These are phyloP conservation scores for Albatrellus ellisii DNA, from an alignment of 768 basidiomycete genomes.

Conservation along the genomic window DNA sequence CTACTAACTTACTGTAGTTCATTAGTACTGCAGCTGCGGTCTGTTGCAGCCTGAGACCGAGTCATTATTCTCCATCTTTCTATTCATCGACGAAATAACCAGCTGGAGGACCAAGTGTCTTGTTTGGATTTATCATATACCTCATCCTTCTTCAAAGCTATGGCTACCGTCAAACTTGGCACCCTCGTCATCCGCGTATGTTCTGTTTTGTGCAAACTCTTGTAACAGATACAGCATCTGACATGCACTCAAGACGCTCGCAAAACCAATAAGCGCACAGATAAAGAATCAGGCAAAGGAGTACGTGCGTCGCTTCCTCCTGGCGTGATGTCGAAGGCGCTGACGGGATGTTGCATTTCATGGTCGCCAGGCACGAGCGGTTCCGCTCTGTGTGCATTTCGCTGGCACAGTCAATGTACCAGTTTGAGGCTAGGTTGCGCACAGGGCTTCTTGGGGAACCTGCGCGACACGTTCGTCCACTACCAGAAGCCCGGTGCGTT, in stretches of 20 bases:
- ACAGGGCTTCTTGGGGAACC: conserved; percentile 71
- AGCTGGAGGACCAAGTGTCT: too few species aligned
- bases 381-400: conserved; percentile 61
- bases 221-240: background rate
- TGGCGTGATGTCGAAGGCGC: background rate
- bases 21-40: too few species aligned
- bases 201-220: conserved; percentile 7
- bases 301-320: conserved; percentile 26
- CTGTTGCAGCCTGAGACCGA: too few species aligned
- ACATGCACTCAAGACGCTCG: conserved; percentile 44
- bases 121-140: too few species aligned
- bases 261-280: conserved; percentile 64
- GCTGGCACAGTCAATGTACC: conserved; percentile 69
- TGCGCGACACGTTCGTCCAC: conserved; percentile 54
- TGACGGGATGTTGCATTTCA: background rate
- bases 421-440: conserved; percentile 55
- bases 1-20: too few species aligned
- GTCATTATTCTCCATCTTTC: too few species aligned
- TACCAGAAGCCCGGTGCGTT: conserved; percentile 61
- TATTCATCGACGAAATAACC: too few species aligned
- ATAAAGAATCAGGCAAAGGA: conserved; percentile 62
- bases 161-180: conserved; percentile 67
- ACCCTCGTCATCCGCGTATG: conserved; percentile 65
- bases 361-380: conserved; percentile 41
- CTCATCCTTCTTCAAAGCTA: too few species aligned